A percentile compares a stretch with the other conserved stretches of the same genome.
Conservation (phyloP, 805 yeast genomes). For the Ogataea angusta region DNA sequence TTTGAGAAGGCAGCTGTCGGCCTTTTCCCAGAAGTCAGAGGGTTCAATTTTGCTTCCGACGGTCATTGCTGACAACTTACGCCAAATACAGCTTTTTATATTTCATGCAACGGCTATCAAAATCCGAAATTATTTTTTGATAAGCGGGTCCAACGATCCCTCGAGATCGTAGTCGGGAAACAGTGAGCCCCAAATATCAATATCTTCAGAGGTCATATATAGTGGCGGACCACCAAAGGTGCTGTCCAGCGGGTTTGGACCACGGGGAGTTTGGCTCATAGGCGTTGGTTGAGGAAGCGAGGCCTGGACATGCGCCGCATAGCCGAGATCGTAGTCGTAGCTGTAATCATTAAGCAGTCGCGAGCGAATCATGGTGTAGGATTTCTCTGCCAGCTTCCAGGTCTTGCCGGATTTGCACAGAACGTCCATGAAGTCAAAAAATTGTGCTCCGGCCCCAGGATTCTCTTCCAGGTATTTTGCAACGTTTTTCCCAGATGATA, state of each 20-base stretch:
- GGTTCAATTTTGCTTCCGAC: background rate
- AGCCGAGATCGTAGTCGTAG: slow-evolving; percentile 16
- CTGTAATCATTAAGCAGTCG: slow-evolving; percentile 26
- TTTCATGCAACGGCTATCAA: background rate
- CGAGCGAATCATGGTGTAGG: slow-evolving; percentile 38
- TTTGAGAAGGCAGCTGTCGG: slow-evolving; percentile 13
- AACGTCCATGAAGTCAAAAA: slow-evolving; percentile 40
- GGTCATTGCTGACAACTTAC: background rate
- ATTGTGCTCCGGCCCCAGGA: slow-evolving; percentile 26
- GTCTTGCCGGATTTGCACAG: slow-evolving; percentile 41
- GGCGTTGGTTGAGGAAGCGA: background rate
- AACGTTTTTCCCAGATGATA: slow-evolving; percentile 18
- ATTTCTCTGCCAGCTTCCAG: slow-evolving; percentile 47
- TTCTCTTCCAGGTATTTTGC: slow-evolving; percentile 30
- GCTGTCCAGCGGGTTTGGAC: slow-evolving; percentile 19
- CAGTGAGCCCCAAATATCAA: slow-evolving; percentile 47
- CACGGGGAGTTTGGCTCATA: no score
- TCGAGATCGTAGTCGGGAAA: slow-evolving; percentile 36
- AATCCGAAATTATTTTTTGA: background rate
- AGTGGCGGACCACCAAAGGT: slow-evolving; percentile 53
- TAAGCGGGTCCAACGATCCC: no score
- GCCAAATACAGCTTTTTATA: background rate
- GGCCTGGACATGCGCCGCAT: background rate
- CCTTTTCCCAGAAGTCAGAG: slow-evolving; percentile 15
- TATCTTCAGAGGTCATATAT: slow-evolving; percentile 47